Base-by-base conservation (phyloP, 768 basidiomycete genomes). In the Cystobasidium onofrii region DNA sequence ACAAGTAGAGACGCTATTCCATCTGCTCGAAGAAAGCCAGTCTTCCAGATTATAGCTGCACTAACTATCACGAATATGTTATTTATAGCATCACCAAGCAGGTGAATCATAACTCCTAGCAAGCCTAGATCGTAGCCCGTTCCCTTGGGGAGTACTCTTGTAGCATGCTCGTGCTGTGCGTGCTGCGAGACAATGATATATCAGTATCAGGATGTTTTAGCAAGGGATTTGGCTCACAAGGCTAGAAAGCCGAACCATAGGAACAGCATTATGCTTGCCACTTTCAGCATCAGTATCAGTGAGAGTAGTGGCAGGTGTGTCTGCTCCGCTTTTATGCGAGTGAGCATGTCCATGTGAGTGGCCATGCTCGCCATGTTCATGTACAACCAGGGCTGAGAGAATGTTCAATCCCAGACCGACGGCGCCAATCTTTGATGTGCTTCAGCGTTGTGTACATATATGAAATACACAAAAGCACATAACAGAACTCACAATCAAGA, bases 41-140 rank as follows among this genome's bases (percentile, higher is more conserved):
- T 73, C 29, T 55, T 13, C 71, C 46, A 74, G 29, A 52, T 36
- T 27, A 74, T 41, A 31, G 33, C 73, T 33, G 57, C 73, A 13
- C 73, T 41, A 20, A 74, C 52, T 23, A 57, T 74, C 1, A 74
- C 71, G 50, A 46, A 72, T 6, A 74, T 39, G 44, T 41, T 74
- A 52, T 74, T 74, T 7, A 74, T 15, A 15, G 73, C 73, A 55
- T 74, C 73, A 9, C 73, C 73, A 1, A 74, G 27, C 6, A 74
- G 33, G 34, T 74, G 73, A 12, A 74, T 34, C 44, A 74, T 29
- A 17, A 46, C 70, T 25, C 73, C 73, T 13, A 74, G 15, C 6
- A 74, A 13, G 29, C 34, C 33, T 33, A 74, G 29, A 36, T 74
- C 61, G 23, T 36, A 64, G 29, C 57, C 39, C 7, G 13, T 1